Percentiles rank a stretch among this genome's conserved stretches.
Evolutionary conservation across 2,329 filamentous ascomycete species (phyloP).

Genomic region (Fusarium verticillioides): DNA sequence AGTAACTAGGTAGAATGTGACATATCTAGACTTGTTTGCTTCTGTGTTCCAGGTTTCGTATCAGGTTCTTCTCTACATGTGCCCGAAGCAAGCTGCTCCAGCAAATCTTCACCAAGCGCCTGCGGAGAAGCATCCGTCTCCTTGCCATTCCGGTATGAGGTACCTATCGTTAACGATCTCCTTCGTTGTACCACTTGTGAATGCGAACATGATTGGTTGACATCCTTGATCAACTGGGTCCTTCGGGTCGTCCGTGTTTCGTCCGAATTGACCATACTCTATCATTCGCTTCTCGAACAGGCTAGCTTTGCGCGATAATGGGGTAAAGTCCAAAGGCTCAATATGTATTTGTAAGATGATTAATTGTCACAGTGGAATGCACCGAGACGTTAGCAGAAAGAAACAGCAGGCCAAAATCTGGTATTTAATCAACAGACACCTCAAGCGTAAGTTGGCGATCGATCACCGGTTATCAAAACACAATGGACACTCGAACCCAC

Average conservation of each 20-base stretch:
- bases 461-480: neutral
- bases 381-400: neutral
- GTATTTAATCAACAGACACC: neutral
- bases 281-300: neutral
- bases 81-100: too few species aligned
- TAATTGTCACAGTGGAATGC: neutral
- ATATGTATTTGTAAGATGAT: neutral
- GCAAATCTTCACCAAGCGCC: too few species aligned
- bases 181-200: neutral
- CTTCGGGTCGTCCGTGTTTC: neutral
- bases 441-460: rapidly evolving
- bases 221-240: neutral
- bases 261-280: neutral
- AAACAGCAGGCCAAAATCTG: rapidly evolving
- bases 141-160: too few species aligned
- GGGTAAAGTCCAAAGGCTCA: rapidly evolving
- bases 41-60: neutral
- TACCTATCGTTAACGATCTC: neutral
- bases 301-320: neutral
- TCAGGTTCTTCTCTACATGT: too few species aligned
- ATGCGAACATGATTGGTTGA: neutral
- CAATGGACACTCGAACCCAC: neutral
- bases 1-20: neutral
- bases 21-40: neutral
- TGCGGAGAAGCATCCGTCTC: too few species aligned